These are phyloP conservation scores for Blastobotrys illinoisensis DNA, from an alignment of 1,139 yeast genomes.

Conservation along the genomic window DNA sequence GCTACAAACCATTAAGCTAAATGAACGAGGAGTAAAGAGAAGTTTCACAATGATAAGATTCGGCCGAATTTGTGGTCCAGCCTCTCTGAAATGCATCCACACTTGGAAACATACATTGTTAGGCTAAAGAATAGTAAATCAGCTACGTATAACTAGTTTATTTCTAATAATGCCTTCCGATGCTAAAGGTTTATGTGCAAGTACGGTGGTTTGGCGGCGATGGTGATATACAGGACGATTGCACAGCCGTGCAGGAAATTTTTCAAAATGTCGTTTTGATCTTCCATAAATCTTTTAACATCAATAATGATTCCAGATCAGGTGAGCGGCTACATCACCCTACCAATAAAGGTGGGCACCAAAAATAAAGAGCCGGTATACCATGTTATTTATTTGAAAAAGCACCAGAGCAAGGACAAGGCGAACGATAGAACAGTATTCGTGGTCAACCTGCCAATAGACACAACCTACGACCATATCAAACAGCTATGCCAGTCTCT, in stretches of 20 bases:
- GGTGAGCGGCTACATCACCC: slow-evolving; percentile 52
- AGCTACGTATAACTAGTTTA: no score
- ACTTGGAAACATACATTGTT: no score
- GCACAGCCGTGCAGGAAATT: background rate
- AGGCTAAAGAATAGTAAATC: no score
- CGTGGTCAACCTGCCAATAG: slow-evolving; percentile 69
- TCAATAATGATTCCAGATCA: slow-evolving; percentile 23
- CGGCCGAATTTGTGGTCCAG: no score
- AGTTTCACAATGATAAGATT: no score
- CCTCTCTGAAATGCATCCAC: no score
- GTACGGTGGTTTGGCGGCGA: background rate
- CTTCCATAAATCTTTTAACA: background rate
- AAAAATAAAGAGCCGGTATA: slow-evolving; percentile 14
- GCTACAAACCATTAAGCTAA: no score
- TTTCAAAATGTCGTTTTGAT: slow-evolving; percentile 2
- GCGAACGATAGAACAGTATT: slow-evolving; percentile 48
- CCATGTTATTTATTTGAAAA: slow-evolving; percentile 29
- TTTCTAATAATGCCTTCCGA: no score
- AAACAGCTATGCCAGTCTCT: slow-evolving; percentile 54
- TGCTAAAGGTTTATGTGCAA: no score
- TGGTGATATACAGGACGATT: background rate
- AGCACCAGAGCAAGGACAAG: slow-evolving; percentile 24
- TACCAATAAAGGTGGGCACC: slow-evolving; percentile 39
- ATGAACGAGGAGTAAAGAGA: no score
- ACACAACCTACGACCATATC: slow-evolving; percentile 47